These are phyloP conservation scores for Verticillium nonalfalfae DNA, from an alignment of 2,329 filamentous ascomycete genomes.

Conservation along the genomic window DNA sequence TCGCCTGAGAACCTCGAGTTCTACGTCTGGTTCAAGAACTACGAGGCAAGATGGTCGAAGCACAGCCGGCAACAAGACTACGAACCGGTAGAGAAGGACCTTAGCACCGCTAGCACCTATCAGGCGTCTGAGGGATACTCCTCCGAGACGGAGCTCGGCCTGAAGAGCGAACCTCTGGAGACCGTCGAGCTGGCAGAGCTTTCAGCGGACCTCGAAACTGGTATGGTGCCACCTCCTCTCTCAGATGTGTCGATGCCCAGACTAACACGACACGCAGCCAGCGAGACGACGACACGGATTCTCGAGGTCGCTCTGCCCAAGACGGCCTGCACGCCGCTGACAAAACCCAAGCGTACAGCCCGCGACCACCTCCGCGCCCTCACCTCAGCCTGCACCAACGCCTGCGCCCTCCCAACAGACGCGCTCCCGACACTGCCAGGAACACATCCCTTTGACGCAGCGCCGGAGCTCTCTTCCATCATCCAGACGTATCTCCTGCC, in stretches of 20 bases:
- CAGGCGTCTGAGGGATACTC: slow-evolving; percentile 1
- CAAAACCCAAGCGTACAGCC: slow-evolving; percentile 7
- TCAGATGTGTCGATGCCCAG: no score
- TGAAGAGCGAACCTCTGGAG: slow-evolving; percentile 2
- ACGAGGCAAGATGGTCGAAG: slow-evolving; percentile 23
- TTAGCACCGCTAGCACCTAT: slow-evolving; percentile 1
- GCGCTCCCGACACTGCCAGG: background rate
- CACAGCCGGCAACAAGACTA: slow-evolving; percentile 8
- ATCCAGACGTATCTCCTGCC: slow-evolving; percentile 32
- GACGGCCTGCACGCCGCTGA: slow-evolving; percentile 16
- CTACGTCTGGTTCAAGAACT: slow-evolving; percentile 42
- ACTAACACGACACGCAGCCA: slow-evolving; percentile 5
- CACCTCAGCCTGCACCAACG: slow-evolving; percentile 8
- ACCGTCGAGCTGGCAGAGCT: slow-evolving; percentile 10
- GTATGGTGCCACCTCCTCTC: slow-evolving; percentile 14
- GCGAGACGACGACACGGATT: slow-evolving; percentile 25
- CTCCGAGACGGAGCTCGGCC: background rate
- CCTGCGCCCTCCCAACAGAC: slow-evolving; percentile 6
- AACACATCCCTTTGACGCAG: slow-evolving; percentile 4
- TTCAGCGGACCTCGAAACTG: slow-evolving; percentile 23
- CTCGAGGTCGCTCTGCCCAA: slow-evolving; percentile 23
- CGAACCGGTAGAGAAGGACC: slow-evolving; percentile 6
- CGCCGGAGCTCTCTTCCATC: slow-evolving; percentile 30
- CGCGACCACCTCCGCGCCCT: slow-evolving; percentile 16
- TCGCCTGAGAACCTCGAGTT: slow-evolving; percentile 44